These are phyloP conservation scores for Cerrena zonata DNA, from an alignment of 1,284 basidiomycete species.

Conservation along the genomic window DNA sequence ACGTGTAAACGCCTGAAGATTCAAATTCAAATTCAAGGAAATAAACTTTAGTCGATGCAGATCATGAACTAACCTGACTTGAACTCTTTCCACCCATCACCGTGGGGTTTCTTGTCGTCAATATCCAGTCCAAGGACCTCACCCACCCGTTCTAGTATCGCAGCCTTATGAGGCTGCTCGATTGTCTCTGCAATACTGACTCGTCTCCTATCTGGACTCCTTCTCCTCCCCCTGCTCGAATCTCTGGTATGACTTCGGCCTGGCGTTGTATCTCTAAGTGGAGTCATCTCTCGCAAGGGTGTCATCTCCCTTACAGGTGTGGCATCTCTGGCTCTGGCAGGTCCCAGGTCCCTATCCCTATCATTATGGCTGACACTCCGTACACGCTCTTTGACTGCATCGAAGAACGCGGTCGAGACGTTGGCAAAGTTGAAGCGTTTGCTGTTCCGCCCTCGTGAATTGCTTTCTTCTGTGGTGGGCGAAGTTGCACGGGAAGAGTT, in stretches of 20 bases:
- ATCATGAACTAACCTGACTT: conserved; percentile 63
- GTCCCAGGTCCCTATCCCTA: conserved; percentile 12
- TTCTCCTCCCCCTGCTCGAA: background rate
- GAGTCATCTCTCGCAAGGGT: background rate
- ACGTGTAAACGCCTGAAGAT: conserved; percentile 79
- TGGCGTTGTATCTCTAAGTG: conserved; percentile 13
- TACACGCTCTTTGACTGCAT: conserved; percentile 37
- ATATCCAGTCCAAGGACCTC: conserved; percentile 36
- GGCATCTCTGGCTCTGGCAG: background rate
- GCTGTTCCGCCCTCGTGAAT: conserved; percentile 28
- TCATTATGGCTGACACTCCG: conserved; percentile 33
- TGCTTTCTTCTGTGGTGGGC: conserved; percentile 14
- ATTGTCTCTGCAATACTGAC: background rate
- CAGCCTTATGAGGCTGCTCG: conserved; percentile 8
- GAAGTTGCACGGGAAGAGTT: conserved; percentile 1
- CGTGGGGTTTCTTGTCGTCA: conserved; percentile 42
- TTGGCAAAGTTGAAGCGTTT: conserved; percentile 35
- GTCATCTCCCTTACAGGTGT: conserved; percentile 5
- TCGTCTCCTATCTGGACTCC: background rate
- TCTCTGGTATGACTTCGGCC: conserved; percentile 16
- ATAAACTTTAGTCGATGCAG: background rate
- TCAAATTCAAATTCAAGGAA: background rate
- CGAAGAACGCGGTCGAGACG: conserved; percentile 32
- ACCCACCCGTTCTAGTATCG: conserved; percentile 27
- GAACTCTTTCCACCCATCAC: conserved; percentile 83